phyloP scores from a whole-genome alignment of 345 rosid genomes.

The Ceriops tagal region DNA sequence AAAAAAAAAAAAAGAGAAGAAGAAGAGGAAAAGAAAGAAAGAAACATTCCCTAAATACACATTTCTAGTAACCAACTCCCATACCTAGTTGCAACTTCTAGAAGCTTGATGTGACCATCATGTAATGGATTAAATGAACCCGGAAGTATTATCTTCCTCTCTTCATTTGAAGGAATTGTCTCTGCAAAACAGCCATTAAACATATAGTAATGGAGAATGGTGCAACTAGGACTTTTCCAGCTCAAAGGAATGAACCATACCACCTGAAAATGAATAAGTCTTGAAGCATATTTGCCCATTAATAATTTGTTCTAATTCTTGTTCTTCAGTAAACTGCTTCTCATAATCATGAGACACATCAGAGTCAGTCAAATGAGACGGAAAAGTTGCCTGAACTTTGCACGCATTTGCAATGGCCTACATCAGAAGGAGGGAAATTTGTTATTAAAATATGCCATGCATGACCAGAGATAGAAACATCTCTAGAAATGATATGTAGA shows the following conservation, averaged over 20 bases:
- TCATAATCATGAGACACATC: constrained; percentile 52
- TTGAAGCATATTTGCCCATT: constrained; percentile 66
- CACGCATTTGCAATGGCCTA: constrained; percentile 88
- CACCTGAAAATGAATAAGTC: constrained; percentile 64
- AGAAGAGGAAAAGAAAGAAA: background rate
- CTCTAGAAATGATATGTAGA: no score
- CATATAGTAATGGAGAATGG: constrained; percentile 16
- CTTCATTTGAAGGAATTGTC: constrained; percentile 31
- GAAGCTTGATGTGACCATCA: constrained; percentile 82
- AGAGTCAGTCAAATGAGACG: constrained; percentile 54
- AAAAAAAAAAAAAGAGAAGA: background rate
- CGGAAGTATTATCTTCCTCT: constrained; percentile 75
- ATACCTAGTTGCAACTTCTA: constrained; percentile 89
- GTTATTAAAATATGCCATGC: background rate
- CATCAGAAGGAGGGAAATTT: constrained; percentile 9
- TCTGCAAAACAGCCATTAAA: constrained; percentile 37
- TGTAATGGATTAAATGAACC: constrained; percentile 97
- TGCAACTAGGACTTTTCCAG: constrained; percentile 6
- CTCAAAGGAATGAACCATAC: constrained; percentile 39
- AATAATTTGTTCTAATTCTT: constrained; percentile 74
- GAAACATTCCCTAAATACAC: background rate
- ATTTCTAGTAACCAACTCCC: background rate
- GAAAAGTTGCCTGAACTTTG: constrained; percentile 47
- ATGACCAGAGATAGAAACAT: background rate
- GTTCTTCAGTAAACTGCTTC: constrained; percentile 55